phyloP scores from a whole-genome alignment of 768 basidiomycete species.

The Trametes cinnabarina region DNA sequence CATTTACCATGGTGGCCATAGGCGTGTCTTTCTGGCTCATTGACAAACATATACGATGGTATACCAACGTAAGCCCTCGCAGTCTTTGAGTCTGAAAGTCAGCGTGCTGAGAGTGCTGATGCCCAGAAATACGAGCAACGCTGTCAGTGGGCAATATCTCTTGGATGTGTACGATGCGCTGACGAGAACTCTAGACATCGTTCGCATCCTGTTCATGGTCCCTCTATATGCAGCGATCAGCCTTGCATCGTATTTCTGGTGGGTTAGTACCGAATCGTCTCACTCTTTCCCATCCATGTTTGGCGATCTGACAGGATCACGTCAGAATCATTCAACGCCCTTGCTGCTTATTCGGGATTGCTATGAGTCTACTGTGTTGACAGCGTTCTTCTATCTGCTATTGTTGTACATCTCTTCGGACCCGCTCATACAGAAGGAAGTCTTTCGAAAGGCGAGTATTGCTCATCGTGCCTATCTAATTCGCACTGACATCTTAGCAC shows the following conservation, averaged over 20 bases:
- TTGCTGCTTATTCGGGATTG: conserved; percentile 68
- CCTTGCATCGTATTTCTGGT: conserved; percentile 68
- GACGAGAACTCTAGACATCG: conserved; percentile 47
- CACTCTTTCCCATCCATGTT: not conserved
- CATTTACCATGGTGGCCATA: conserved; percentile 56
- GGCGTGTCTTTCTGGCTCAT: conserved; percentile 72
- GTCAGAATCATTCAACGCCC: conserved; percentile 64
- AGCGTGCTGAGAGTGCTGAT: not conserved
- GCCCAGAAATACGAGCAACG: conserved; percentile 66
- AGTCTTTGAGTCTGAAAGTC: not conserved
- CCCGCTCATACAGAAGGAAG: conserved; percentile 55
- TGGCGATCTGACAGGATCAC: not conserved
- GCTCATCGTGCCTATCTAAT: not conserved
- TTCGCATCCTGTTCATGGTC: conserved; percentile 76
- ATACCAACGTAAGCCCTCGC: conserved; percentile 54
- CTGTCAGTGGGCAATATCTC: conserved; percentile 38
- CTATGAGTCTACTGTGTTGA: conserved; percentile 75
- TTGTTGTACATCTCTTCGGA: conserved; percentile 67
- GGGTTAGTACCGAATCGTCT: conserved; percentile 41
- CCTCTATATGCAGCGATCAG: conserved; percentile 71
- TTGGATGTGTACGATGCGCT: not conserved
- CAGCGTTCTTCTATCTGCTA: conserved; percentile 77
- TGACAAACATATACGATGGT: conserved; percentile 67
- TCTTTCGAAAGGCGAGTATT: conserved; percentile 46
- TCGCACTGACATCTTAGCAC: not conserved